These are phyloP conservation scores for Bjerkandera adusta DNA, from an alignment of 1,284 basidiomycete genomes.

Conservation along the genomic window DNA sequence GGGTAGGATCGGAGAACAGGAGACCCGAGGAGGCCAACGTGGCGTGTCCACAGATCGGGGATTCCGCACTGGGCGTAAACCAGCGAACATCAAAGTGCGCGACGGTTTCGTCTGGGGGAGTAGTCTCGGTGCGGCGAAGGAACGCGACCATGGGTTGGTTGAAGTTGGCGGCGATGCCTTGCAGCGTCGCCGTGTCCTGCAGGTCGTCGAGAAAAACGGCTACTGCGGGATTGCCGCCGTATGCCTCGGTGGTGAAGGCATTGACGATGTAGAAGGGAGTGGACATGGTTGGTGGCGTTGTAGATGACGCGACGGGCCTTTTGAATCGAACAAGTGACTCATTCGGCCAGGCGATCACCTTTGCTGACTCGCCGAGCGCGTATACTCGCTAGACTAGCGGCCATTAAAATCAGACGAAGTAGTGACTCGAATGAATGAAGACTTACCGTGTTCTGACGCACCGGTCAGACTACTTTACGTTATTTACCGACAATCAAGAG, in stretches of 20 bases:
- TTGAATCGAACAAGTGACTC: too few relatives aligned
- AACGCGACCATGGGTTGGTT: constrained; percentile 48
- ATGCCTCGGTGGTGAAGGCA: constrained; percentile 44
- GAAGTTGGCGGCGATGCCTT: constrained; percentile 40
- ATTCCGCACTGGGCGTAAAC: constrained; percentile 35
- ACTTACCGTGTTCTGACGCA: too few relatives aligned
- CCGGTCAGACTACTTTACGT: too few relatives aligned
- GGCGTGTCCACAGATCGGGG: constrained; percentile 48
- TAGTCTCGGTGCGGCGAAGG: constrained; percentile 27
- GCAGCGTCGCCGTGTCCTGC: constrained; percentile 25
- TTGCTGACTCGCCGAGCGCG: too few relatives aligned
- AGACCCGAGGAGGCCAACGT: constrained; percentile 43
- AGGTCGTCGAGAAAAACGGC: constrained; percentile 39
- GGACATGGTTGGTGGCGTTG: not conserved
- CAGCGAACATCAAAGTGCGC: constrained; percentile 38
- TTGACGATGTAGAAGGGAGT: constrained; percentile 37
- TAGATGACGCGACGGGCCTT: too few relatives aligned
- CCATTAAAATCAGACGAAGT: too few relatives aligned
- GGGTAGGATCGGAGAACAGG: constrained; percentile 34
- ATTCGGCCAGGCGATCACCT: too few relatives aligned
- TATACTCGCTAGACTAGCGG: too few relatives aligned
- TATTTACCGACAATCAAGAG: too few relatives aligned
- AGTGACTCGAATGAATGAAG: too few relatives aligned
- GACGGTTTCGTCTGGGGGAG: constrained; percentile 2
- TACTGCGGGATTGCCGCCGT: constrained; percentile 52